Base-by-base conservation (phyloP, 2,329 filamentous ascomycete species). In the Ceratocystis variospora region DNA sequence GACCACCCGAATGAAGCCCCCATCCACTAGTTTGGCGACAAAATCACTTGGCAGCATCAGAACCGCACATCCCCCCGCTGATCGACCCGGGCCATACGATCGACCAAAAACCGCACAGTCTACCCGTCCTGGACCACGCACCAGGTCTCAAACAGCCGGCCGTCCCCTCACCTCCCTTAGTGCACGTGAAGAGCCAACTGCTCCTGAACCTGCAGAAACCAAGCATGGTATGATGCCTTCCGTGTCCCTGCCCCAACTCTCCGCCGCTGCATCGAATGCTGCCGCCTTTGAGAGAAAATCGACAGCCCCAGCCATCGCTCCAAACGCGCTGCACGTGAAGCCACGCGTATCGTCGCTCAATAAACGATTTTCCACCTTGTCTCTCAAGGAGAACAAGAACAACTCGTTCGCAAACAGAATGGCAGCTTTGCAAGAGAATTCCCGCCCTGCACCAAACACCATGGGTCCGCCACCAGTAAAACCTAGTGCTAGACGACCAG, bases 1-100 rank as follows among this genome's bases (percentile, higher is more conserved):
- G 8, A 53, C 46, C 28, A 62, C 41, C 33, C 57, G 61, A 33
- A 44, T 67, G 48, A 64, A 63, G 63, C 59, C 63, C 22, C 66
- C 69, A 19, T 63, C 57, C 17, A 63, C 64, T 19, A 66, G 63
- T 19, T 4, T 33, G 15, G 10, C 53, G 31, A 79, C 76, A 69
- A 79, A 77, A 68, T 84, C 85, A 69, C 79, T 81, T 15, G 82
- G 79, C 68, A 87, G 82, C 71, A 73, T 84, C 33, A 64, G 61
- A 46, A 48, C 48, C 25, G 45, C 57, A n/a, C 53, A 63, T 41
- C 46, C 57, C 28, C 83, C 85, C 1, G 78, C 80, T 12, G 79
- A 78, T 15, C 80, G 83, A 69, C 77, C 81, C 15, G 74, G 76
- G 5, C 70, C 75, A 4, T 71, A 75, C 68, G 75, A 78, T 73